Evolutionary conservation across 129 eudicot species (phyloP).

Genomic region (Flaveria bidentis): DNA sequence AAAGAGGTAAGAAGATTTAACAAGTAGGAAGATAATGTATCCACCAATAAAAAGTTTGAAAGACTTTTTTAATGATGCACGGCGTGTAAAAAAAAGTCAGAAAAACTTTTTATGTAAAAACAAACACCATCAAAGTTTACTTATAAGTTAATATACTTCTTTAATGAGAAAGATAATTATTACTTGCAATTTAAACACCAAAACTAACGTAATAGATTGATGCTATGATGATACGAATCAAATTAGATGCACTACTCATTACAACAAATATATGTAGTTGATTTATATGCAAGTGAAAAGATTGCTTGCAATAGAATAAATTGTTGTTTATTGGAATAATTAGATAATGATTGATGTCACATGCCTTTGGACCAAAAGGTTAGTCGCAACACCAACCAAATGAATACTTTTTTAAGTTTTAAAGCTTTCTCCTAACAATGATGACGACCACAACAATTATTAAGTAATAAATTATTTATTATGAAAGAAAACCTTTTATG

Average conservation of each 20-base stretch:
- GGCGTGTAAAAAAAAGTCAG: too few species aligned
- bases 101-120: too few species aligned
- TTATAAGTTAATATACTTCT: background rate
- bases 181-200: background rate
- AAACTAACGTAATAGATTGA: slow-evolving; percentile 20
- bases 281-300: slow-evolving; percentile 24
- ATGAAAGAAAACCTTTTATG: background rate
- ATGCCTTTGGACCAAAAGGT: slow-evolving; percentile 37
- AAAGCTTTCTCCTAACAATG: slow-evolving; percentile 31
- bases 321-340: slow-evolving; percentile 24
- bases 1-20: too few species aligned
- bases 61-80: too few species aligned
- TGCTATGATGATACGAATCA: background rate
- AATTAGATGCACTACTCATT: slow-evolving; percentile 24
- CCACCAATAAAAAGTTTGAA: too few species aligned
- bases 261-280: slow-evolving; percentile 8
- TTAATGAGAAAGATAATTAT: too few species aligned
- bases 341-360: slow-evolving; percentile 28
- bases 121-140: background rate
- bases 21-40: too few species aligned
- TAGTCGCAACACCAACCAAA: slow-evolving; percentile 28
- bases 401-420: slow-evolving; percentile 20
- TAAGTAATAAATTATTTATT: background rate
- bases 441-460: slow-evolving; percentile 15
- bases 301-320: slow-evolving; percentile 28